Evolutionary conservation across 371 early-diverging fungal genomes (phyloP), one percentile per base, ranked within the genome.

Genomic region (Thermomucor indicae-seudaticae): DNA sequence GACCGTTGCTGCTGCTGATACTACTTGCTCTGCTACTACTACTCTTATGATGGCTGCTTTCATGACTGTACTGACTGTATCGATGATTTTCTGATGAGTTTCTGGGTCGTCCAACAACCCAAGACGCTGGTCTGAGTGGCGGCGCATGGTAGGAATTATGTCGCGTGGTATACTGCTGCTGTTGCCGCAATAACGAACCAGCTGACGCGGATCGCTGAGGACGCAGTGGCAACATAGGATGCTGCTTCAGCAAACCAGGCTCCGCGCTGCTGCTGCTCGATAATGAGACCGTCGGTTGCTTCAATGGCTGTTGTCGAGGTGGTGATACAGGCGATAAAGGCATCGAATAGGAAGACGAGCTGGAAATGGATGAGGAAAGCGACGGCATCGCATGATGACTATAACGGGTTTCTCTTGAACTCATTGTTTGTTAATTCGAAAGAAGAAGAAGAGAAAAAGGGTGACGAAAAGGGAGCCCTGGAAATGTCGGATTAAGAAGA

Each of bases 191-290:
- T n/a, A 50, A 28, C 3, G 56, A 28, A 6, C 56, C 56, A n/a
- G 56, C 56, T 7, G 56, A 56, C 3, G 56, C 56, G 7, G 56
- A 56, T 12, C 56, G 56, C 40, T 56, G 56, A 12, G 56, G 56
- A 45, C 10, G 27, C 30, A 24, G 37, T 19, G 17, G 25, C 28
- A 34, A 25, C 24, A 20, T 14, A 14, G n/a, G 39, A 37, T 44
- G 35, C 24, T 44, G 43, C 28, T 32, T n/a, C n/a, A 35, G 38
- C 14, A 14, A 37, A 11, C 3, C 37, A 4, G 32, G 14, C 14
- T 14, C 37, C 19, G 37, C 25, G 43, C 30, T 3, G 49, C 28
- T 52, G 52, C 23, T 32, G 43, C 8, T 37, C 27, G 45, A 19
- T 43, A 16, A 14, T 0, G 35, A 29, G 31, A 40, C n/a, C 30